phyloP scores from a whole-genome alignment of 2,329 filamentous ascomycete genomes.

The Botrytis sinoallii region DNA sequence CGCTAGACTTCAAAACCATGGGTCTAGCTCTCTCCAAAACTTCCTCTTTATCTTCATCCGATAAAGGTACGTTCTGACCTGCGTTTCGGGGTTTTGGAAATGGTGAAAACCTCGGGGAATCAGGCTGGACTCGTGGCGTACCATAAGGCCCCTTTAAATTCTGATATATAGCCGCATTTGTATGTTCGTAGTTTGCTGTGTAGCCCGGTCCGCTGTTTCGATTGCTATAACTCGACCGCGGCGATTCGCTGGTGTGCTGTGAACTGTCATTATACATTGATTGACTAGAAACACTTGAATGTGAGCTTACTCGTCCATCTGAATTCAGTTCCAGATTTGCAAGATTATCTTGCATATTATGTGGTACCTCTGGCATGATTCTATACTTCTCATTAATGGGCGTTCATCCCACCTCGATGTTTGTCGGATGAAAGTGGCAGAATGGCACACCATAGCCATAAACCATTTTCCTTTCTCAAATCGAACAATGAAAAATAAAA shows the following conservation, averaged over 20 bases:
- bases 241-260: slow-evolving; percentile 21
- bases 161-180: slow-evolving; percentile 38
- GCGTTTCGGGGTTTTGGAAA: slow-evolving; percentile 80
- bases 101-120: slow-evolving; percentile 76
- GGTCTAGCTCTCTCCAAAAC: slow-evolving; percentile 81
- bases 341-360: slow-evolving; percentile 94
- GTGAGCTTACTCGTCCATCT: slow-evolving; percentile 32
- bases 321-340: slow-evolving; percentile 86
- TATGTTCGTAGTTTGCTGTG: slow-evolving; percentile 37
- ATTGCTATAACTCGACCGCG: slow-evolving; percentile 19
- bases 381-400: slow-evolving; percentile 45
- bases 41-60: slow-evolving; percentile 90
- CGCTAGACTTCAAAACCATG: slow-evolving; percentile 85
- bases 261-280: slow-evolving; percentile 24
- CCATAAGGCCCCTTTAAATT: slow-evolving; percentile 31
- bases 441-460: slow-evolving; percentile 1
- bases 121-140: slow-evolving; percentile 21
- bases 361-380: slow-evolving; percentile 91
- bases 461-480: background rate
- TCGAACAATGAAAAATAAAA: slow-evolving; percentile 11
- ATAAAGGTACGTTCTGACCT: slow-evolving; percentile 85
- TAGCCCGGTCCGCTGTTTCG: slow-evolving; percentile 29
- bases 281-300: slow-evolving; percentile 30
- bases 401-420: background rate
- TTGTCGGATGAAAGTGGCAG: background rate